These are phyloP conservation scores for Pleurotus tuoliensis DNA, from an alignment of 768 basidiomycete genomes.

Conservation along the genomic window DNA sequence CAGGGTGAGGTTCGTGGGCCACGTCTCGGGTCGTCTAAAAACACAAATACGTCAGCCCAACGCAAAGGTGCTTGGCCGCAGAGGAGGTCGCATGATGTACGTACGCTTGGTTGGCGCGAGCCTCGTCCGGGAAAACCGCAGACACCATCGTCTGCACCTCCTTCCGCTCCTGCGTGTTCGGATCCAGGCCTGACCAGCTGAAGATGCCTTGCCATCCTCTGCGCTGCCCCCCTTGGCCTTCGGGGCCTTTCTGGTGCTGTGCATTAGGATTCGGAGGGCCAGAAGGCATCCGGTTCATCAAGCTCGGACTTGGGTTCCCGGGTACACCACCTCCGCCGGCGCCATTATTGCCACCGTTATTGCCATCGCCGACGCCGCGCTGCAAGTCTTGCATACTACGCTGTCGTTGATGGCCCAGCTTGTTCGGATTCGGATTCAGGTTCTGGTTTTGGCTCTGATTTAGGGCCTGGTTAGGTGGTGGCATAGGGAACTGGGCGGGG, in stretches of 20 bases:
- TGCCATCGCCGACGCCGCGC: too few relatives aligned
- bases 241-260: too few relatives aligned
- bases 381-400: slow-evolving; percentile 8
- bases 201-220: slow-evolving; percentile 45
- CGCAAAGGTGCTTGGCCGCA: background rate
- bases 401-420: slow-evolving; percentile 8
- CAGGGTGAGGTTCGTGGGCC: slow-evolving; percentile 46
- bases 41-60: background rate
- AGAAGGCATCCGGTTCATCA: background rate
- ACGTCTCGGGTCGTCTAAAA: slow-evolving; percentile 45
- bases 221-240: too few relatives aligned
- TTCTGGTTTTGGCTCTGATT: too few relatives aligned
- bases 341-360: too few relatives aligned
- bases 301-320: background rate
- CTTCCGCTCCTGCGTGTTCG: slow-evolving; percentile 29
- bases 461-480: too few relatives aligned
- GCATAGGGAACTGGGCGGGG: too few relatives aligned
- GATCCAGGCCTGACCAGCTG: slow-evolving; percentile 37
- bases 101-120: too few relatives aligned
- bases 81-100: slow-evolving; percentile 25
- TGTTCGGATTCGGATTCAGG: too few relatives aligned
- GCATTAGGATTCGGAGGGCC: background rate
- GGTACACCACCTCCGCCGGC: slow-evolving; percentile 6
- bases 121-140: slow-evolving; percentile 20
- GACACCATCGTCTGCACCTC: slow-evolving; percentile 41